Base-by-base conservation (phyloP, 495 filamentous ascomycete species). In the Tuber magnatum region DNA sequence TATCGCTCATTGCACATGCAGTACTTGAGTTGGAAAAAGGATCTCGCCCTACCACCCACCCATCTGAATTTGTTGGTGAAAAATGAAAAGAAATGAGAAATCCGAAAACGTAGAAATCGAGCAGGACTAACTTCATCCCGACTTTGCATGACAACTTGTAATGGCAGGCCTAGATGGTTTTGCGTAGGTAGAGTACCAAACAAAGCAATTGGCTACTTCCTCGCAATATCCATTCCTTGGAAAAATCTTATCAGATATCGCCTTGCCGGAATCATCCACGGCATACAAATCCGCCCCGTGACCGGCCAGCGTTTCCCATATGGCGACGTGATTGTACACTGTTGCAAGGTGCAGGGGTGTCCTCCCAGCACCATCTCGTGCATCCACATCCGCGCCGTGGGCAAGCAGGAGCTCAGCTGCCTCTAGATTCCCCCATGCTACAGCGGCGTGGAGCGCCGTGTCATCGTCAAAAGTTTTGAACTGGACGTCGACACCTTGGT, bases 271-370 rank as follows among this genome's bases (percentile, higher is more conserved):
- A 35, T 28, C 14, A 65, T 65, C 56, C 28, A 8, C 56, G 3
- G 56, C 56, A 35, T 35, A 35, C 14, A 65, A 65, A 65, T 65
- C 28, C 16, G 56, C 56, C 28, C 56, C 56, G 28, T 65, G 56
- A 35, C 35, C 28, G 56, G 56, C 56, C 14, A 65, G 56, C 56
- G 14, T 16, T 65, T 65, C 28, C 56, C 56, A 65, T 35, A 65
- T 35, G 3, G 12, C 56, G 14, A 65, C 28, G 14, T 65, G 56
- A 16, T 35, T 65, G 28, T 20, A 28, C 70, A 32, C 70, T 2
- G 44, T 46, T 43, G n/a, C 73, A 10, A 42, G 28, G 28, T 48
- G 65, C 20, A 70, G 65, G 28, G 39, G 44, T 40, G 73, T 71
- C 40, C 73, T 70, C 12, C 42, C 68, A 20, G 32, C 24, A 16